These are phyloP conservation scores for Candida anglica DNA, from an alignment of 805 yeast genomes.

Conservation along the genomic window DNA sequence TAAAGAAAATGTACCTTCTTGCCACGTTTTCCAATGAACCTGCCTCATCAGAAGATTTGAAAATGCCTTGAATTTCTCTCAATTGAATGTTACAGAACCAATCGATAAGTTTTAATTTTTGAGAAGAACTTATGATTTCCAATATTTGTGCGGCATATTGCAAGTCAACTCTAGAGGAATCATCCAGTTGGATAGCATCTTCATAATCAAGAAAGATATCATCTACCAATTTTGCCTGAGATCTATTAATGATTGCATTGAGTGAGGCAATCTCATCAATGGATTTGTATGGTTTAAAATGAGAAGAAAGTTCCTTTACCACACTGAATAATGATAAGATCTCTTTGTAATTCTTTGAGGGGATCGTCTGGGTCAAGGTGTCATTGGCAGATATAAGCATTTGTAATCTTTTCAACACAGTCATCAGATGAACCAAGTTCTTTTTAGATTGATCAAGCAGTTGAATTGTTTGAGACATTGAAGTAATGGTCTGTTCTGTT, in stretches of 20 bases:
- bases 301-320: conserved; percentile 65
- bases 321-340: conserved; percentile 63
- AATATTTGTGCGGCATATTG: conserved; percentile 69
- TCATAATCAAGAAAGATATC: conserved; percentile 76
- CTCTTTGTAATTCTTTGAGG: conserved; percentile 47
- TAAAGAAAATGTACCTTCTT: conserved; percentile 78
- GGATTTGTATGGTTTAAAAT: conserved; percentile 77
- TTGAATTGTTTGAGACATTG: conserved; percentile 75
- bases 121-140: conserved; percentile 57
- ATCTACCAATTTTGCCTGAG: conserved; percentile 60
- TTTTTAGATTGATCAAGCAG: conserved; percentile 76
- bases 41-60: conserved; percentile 83
- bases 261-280: conserved; percentile 74
- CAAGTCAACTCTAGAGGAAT: conserved; percentile 19
- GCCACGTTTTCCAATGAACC: conserved; percentile 86
- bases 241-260: conserved; percentile 52
- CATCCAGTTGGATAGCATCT: conserved; percentile 21
- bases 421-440: conserved; percentile 81
- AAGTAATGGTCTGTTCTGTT: conserved; percentile 61
- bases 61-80: conserved; percentile 71
- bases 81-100: conserved; percentile 74
- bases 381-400: conserved; percentile 78
- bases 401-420: conserved; percentile 79
- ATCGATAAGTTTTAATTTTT: conserved; percentile 54
- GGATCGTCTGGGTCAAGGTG: conserved; percentile 46